Conservation (phyloP, 257 asterid genomes). For the Solanum chiquidenum region DNA sequence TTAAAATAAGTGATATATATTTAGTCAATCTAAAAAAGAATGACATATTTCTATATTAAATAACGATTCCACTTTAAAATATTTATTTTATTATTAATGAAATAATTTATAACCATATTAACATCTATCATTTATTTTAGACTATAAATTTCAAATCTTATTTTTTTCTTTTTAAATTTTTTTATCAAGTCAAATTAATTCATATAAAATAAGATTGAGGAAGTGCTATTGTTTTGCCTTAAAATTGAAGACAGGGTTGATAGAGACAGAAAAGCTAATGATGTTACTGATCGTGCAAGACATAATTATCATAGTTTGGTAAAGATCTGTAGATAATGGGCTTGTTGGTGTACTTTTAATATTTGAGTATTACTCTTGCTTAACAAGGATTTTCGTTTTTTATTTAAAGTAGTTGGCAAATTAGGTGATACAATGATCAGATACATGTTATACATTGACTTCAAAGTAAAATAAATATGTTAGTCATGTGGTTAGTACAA, state of each 20-base stretch:
- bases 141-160: too few species aligned
- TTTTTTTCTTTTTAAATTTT: too few species aligned
- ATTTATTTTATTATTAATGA: too few species aligned
- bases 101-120: too few species aligned
- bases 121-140: too few species aligned
- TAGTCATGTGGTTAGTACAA: background rate
- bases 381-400: background rate
- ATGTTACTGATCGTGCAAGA: constrained; percentile 21
- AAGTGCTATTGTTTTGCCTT: constrained; percentile 3
- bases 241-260: constrained; percentile 24
- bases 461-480: background rate
- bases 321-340: background rate
- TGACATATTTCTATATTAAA: too few species aligned
- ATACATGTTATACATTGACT: background rate
- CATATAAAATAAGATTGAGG: too few species aligned
- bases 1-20: too few species aligned
- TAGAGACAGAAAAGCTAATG: constrained; percentile 18
- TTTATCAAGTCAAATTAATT: too few species aligned
- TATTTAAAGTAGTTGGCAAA: background rate
- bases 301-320: constrained; percentile 11
- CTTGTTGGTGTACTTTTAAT: background rate
- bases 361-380: background rate
- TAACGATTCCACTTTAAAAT: too few species aligned
- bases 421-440: background rate
- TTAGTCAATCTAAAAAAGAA: too few species aligned